Base-by-base conservation (phyloP, 108 stramenopile genomes). In the Skeletonema marinoi region DNA sequence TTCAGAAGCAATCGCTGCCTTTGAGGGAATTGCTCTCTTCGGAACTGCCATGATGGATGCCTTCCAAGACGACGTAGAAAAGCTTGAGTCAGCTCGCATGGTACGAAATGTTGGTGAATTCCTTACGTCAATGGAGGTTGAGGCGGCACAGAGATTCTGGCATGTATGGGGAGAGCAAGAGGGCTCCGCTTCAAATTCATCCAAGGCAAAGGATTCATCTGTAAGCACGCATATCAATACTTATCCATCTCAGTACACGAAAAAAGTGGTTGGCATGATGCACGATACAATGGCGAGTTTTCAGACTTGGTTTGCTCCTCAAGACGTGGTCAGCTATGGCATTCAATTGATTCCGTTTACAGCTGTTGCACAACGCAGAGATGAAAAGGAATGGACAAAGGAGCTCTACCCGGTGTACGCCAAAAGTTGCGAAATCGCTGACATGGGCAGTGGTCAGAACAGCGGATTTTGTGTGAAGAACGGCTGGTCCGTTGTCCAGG, bases 1-100 rank as follows among this genome's bases (percentile, higher is more conserved):
- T 25, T 91, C 91, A 25, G 98, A 98, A 67, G 96, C 98, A 17
- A 95, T 98, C 75, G 94, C 96, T 25, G 92, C 95, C 2, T 98
- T 96, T 66, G 97, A 98, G 72, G 91, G 86, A 29, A 88, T 98
- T 39, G 96, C 96, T 36, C 80, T 97, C 33, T 98, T 83, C 74
- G 97, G 97, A 29, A 59, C 84, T 65, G 92, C 85, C 29, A 95
- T 97, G 95, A 83, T 83, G 71, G 50, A 73, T 29, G 82, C 76
- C 7, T 83, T 83, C 60, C 61, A 56, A 7, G 82, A 56, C 7
- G 80, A 92, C 41, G 67, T 82, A 67, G 78, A 81, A 29, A 87
- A 86, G 12, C 75, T 79, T 17, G 68, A 66, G 10, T 78, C 79
- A 4, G 83, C 91, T 9, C 70, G 75, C 13, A 78, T 86, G 44